Percentiles rank a stretch among this genome's conserved stretches.
phyloP scores from a whole-genome alignment of 2,329 filamentous ascomycete genomes.

The Hypomyces rosellus region DNA sequence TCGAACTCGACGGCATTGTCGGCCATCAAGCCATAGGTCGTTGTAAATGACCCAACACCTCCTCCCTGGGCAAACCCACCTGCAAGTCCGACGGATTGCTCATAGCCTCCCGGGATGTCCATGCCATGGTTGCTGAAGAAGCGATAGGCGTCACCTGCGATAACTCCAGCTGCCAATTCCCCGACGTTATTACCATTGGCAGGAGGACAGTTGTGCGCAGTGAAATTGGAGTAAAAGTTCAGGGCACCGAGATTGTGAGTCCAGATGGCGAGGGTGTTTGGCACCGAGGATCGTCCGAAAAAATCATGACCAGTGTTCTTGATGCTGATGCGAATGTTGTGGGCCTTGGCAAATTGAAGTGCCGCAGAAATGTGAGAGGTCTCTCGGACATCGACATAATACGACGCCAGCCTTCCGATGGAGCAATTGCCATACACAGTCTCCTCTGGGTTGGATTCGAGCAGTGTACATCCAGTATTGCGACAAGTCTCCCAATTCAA shows the following conservation, averaged over 20 bases:
- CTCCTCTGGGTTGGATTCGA: background rate
- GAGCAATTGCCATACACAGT: conserved; percentile 1
- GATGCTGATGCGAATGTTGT: conserved; percentile 31
- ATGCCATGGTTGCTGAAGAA: conserved; percentile 40
- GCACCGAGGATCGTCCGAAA: conserved; percentile 30
- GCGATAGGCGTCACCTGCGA: conserved; percentile 38
- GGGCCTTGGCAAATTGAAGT: conserved; percentile 31
- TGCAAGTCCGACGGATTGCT: conserved; percentile 47
- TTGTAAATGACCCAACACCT: conserved; percentile 49
- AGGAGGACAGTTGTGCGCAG: conserved; percentile 22
- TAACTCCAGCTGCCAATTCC: conserved; percentile 42
- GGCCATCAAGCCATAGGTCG: conserved; percentile 49
- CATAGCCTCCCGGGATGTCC: conserved; percentile 49
- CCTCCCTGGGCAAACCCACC: conserved; percentile 57
- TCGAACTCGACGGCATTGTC: conserved; percentile 52
- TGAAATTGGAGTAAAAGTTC: conserved; percentile 22
- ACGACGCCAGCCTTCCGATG: conserved; percentile 3
- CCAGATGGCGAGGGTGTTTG: conserved; percentile 31
- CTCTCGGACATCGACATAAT: background rate
- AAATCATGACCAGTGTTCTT: conserved; percentile 29
- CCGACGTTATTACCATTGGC: conserved; percentile 1
- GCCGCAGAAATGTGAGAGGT: conserved; percentile 14
- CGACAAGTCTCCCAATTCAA: conserved; percentile 2
- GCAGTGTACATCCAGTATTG: conserved; percentile 1
- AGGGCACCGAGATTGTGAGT: conserved; percentile 35